Percentiles rank a stretch among this genome's conserved stretches.
phyloP scores from a whole-genome alignment of 2,329 filamentous ascomycete genomes.

The Seiridium cupressi region DNA sequence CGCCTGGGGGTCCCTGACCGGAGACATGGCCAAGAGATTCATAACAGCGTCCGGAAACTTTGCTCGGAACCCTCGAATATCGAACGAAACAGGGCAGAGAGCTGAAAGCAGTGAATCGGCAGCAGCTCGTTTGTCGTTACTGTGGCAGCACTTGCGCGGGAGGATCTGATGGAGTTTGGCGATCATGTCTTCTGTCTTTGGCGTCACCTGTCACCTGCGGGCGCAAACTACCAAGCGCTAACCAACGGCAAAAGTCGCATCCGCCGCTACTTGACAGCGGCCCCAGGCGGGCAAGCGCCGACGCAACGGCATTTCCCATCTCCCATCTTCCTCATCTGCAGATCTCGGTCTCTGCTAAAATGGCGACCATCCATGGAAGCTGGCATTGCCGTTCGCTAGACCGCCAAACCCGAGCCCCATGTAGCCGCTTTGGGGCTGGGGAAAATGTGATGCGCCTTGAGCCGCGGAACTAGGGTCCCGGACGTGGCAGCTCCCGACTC shows the following conservation, averaged over 20 bases:
- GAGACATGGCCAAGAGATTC: conserved; percentile 25
- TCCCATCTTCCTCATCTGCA: not conserved
- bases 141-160: not conserved
- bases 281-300: too few species aligned
- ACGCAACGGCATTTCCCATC: too few species aligned
- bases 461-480: conserved; percentile 19
- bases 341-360: not conserved
- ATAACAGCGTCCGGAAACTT: conserved; percentile 3
- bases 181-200: too few species aligned
- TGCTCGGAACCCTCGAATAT: not conserved
- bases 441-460: conserved; percentile 19
- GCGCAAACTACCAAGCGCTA: too few species aligned
- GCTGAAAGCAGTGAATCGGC: not conserved
- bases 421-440: conserved; percentile 1
- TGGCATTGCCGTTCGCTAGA: conserved; percentile 1
- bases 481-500: conserved; percentile 23
- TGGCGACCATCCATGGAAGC: conserved; percentile 4
- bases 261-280: too few species aligned
- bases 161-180: too few species aligned
- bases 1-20: conserved; percentile 6
- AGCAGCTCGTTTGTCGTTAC: not conserved
- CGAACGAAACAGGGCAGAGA: conserved; percentile 4
- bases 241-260: too few species aligned
- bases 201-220: too few species aligned
- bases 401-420: not conserved